phyloP scores from a whole-genome alignment of 805 yeast genomes.

The Saccharomycopsis sp. region DNA sequence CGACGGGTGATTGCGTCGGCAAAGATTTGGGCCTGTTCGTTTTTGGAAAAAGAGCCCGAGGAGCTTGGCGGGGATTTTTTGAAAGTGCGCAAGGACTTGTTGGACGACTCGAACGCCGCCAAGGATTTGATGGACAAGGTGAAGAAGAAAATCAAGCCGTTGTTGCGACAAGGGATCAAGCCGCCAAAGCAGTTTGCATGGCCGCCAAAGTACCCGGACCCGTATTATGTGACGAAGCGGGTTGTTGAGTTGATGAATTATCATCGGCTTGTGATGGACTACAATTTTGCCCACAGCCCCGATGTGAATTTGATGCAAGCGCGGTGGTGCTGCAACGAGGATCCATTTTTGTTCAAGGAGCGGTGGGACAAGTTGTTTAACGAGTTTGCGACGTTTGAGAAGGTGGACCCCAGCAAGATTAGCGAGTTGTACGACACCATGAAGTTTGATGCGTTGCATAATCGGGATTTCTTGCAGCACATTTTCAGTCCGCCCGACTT shows the following conservation, averaged over 20 bases:
- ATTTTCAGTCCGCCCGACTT: conserved; percentile 59
- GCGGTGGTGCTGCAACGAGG: conserved; percentile 96
- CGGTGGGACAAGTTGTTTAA: conserved; percentile 95
- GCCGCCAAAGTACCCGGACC: conserved; percentile 98
- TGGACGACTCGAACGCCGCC: conserved; percentile 97
- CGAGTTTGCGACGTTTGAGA: conserved; percentile 87
- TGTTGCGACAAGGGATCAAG: conserved; percentile 88
- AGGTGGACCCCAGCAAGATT: conserved; percentile 95
- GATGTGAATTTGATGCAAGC: conserved; percentile 54
- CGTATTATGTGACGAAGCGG: conserved; percentile 84
- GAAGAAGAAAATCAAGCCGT: conserved; percentile 89
- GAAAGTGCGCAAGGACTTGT: conserved; percentile 75
- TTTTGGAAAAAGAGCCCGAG: conserved; percentile 50
- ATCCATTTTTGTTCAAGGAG: conserved; percentile 80
- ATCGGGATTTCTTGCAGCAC: conserved; percentile 76
- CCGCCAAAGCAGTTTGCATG: conserved; percentile 97
- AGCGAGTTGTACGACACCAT: conserved; percentile 95
- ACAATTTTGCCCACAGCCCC: conserved; percentile 51
- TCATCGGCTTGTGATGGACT: conserved; percentile 74
- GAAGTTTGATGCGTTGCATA: conserved; percentile 97
- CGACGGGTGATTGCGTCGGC: conserved; percentile 93
- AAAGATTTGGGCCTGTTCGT: conserved; percentile 72
- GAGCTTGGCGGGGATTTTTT: conserved; percentile 70
- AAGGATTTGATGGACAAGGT: conserved; percentile 97
- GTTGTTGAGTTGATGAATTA: conserved; percentile 94